phyloP scores from a whole-genome alignment of 2,329 filamentous ascomycete species.

The Trichoderma endophyticum region DNA sequence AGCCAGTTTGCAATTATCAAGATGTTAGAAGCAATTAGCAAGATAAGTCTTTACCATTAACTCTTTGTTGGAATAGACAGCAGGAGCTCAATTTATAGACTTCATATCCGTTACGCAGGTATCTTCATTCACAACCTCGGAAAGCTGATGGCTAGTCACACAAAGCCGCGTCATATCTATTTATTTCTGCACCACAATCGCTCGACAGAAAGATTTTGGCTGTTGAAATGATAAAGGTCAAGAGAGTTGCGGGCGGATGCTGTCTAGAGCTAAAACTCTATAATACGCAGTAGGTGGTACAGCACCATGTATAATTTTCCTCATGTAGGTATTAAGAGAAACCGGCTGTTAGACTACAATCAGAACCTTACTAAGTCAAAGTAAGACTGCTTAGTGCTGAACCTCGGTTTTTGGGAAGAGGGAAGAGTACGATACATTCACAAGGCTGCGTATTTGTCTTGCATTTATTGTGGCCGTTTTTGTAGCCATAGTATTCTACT shows the following conservation, averaged over 20 bases:
- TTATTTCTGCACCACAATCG: neutral
- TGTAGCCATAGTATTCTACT: neutral
- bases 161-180: neutral
- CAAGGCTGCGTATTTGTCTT: neutral
- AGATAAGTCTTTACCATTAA: no score
- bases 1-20: neutral
- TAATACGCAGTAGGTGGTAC: neutral
- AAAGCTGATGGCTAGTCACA: neutral
- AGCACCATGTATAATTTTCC: neutral
- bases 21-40: neutral
- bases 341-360: neutral
- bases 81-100: neutral
- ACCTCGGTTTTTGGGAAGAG: neutral
- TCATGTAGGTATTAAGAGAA: neutral
- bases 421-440: neutral
- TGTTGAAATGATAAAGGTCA: neutral
- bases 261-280: neutral
- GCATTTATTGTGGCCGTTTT: neutral
- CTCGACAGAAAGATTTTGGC: neutral
- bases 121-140: neutral
- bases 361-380: neutral
- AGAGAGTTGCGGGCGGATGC: neutral
- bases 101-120: neutral
- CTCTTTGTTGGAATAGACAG: no score
- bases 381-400: neutral